Conservation (phyloP, 345 rosid genomes). For the Populus tremula region DNA sequence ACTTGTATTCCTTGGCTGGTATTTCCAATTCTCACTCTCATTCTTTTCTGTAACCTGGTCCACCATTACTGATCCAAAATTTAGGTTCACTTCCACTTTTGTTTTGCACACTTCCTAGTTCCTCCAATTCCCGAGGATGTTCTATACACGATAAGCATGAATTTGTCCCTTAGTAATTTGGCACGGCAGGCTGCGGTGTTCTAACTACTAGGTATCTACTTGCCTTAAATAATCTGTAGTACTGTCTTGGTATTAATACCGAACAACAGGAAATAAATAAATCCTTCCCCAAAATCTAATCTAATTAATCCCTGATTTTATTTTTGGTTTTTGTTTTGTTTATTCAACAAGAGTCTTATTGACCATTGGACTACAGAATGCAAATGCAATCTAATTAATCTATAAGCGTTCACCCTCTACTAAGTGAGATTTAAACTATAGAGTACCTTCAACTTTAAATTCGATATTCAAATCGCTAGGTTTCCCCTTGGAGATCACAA, state of each 20-base stretch:
- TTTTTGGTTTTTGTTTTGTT: no score
- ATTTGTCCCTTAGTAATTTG: slow-evolving; percentile 54
- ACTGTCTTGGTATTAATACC: background rate
- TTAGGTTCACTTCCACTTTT: slow-evolving; percentile 11
- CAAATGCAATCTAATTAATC: background rate
- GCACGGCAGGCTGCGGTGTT: slow-evolving; percentile 38
- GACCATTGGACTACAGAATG: background rate
- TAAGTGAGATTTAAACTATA: background rate
- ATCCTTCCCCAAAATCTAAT: background rate
- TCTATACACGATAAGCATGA: slow-evolving; percentile 27
- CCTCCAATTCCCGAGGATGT: slow-evolving; percentile 59
- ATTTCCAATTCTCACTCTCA: background rate
- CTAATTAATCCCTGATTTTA: background rate
- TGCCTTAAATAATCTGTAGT: slow-evolving; percentile 2
- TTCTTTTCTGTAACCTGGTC: background rate
- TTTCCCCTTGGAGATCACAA: no score
- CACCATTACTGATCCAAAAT: background rate
- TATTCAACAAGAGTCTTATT: background rate
- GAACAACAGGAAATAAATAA: background rate
- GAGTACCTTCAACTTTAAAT: no score
- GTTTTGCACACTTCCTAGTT: slow-evolving; percentile 27
- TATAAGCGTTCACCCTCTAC: background rate
- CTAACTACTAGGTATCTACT: slow-evolving; percentile 50
- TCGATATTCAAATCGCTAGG: no score
- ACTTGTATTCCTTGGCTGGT: background rate